A percentile compares a stretch with the other conserved stretches of the same genome.
phyloP scores from a whole-genome alignment of 208 protist genomes.

The Angomonas ambiguus region DNA sequence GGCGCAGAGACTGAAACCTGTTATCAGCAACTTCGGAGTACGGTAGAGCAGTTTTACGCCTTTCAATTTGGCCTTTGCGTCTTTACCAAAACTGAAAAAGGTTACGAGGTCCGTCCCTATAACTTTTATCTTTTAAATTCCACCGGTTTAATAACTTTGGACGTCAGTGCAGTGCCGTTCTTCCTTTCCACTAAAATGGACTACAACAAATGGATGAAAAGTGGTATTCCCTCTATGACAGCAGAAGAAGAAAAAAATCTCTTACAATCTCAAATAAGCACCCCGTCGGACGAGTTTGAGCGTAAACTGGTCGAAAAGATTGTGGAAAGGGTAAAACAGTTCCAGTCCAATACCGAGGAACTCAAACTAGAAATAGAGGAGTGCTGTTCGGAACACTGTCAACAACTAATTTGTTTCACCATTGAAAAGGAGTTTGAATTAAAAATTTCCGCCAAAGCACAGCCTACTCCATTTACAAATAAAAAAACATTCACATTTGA shows the following conservation, averaged over 20 bases:
- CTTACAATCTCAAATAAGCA: slow-evolving; percentile 4
- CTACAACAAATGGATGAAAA: slow-evolving; percentile 60
- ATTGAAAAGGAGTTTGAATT: background rate
- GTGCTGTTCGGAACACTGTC: background rate
- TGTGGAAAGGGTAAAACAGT: too few relatives aligned
- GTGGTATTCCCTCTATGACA: slow-evolving; percentile 45
- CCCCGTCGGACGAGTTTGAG: background rate
- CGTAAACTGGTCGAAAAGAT: background rate
- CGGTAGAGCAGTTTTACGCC: slow-evolving; percentile 47
- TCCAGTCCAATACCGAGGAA: background rate
- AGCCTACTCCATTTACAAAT: background rate
- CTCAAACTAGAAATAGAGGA: background rate
- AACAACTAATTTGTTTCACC: background rate
- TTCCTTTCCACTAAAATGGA: slow-evolving; percentile 42
- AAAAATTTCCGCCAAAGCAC: background rate
- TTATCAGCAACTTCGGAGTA: slow-evolving; percentile 35
- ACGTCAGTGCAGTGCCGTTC: slow-evolving; percentile 33
- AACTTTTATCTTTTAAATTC: slow-evolving; percentile 68
- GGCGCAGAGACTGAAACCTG: slow-evolving; percentile 26
- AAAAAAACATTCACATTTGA: slow-evolving; percentile 13
- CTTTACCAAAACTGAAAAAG: slow-evolving; percentile 34
- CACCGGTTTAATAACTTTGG: slow-evolving; percentile 33
- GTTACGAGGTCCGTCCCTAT: slow-evolving; percentile 67
- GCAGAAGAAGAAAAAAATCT: slow-evolving; percentile 21
- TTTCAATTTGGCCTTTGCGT: slow-evolving; percentile 76